phyloP scores from a whole-genome alignment of 108 stramenopile genomes.

The Nitzschia sp. region DNA sequence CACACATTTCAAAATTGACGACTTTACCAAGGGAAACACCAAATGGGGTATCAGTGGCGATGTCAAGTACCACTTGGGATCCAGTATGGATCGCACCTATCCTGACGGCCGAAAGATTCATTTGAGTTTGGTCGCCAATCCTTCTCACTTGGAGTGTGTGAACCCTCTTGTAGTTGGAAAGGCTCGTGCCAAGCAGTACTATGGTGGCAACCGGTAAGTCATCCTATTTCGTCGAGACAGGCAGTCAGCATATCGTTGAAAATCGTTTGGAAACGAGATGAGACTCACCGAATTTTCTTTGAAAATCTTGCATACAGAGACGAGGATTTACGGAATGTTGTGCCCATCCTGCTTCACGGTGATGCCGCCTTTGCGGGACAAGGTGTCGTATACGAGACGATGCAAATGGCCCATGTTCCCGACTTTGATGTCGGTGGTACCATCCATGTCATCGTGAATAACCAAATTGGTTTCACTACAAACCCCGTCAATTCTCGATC shows the following conservation, averaged over 20 bases:
- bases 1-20: slow-evolving; percentile 87
- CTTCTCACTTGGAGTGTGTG: slow-evolving; percentile 98
- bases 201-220: slow-evolving; percentile 82
- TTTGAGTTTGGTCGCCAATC: slow-evolving; percentile 97
- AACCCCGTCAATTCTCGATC: slow-evolving; percentile 94
- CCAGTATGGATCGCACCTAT: slow-evolving; percentile 97
- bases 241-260: background rate
- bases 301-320: slow-evolving; percentile 32
- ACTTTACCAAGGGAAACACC: slow-evolving; percentile 64
- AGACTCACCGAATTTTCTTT: background rate
- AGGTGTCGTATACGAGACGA: slow-evolving; percentile 98
- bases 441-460: slow-evolving; percentile 99
- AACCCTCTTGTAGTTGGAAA: slow-evolving; percentile 97
- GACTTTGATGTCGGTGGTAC: slow-evolving; percentile 98
- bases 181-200: slow-evolving; percentile 97
- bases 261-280: too few relatives aligned
- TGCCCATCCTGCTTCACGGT: slow-evolving; percentile 98
- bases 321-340: slow-evolving; percentile 80
- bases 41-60: slow-evolving; percentile 93
- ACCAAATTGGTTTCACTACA: slow-evolving; percentile 99
- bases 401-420: slow-evolving; percentile 89
- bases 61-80: slow-evolving; percentile 99
- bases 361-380: slow-evolving; percentile 99
- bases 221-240: background rate
- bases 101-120: slow-evolving; percentile 95